These are phyloP conservation scores for Blastocrithidia nonstop DNA, from an alignment of 208 protist species.

Conservation along the genomic window DNA sequence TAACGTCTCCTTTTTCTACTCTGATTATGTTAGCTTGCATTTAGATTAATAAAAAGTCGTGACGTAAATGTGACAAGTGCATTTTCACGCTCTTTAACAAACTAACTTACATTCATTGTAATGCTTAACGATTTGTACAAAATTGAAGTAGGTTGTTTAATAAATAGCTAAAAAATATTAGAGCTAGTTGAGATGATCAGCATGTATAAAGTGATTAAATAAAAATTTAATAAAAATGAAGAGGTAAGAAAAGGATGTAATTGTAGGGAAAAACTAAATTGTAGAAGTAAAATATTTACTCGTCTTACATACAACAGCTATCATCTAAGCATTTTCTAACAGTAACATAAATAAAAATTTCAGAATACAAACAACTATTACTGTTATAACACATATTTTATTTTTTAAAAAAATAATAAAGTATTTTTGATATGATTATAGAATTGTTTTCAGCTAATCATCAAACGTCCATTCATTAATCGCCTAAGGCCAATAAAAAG, in stretches of 20 bases:
- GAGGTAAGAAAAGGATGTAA: constrained; percentile 3
- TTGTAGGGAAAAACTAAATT: not conserved
- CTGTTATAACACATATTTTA: too few relatives aligned
- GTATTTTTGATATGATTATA: too few relatives aligned
- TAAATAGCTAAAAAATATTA: constrained; percentile 1
- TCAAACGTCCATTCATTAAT: constrained; percentile 7
- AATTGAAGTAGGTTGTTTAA: not conserved
- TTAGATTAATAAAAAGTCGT: not conserved
- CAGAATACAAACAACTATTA: too few relatives aligned
- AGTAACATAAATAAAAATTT: too few relatives aligned
- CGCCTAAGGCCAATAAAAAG: constrained; percentile 23
- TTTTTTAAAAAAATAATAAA: too few relatives aligned
- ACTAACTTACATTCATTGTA: not conserved
- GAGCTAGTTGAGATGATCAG: not conserved
- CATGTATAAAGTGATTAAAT: not conserved
- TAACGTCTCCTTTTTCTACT: too few relatives aligned
- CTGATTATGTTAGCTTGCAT: too few relatives aligned
- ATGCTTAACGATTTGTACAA: constrained; percentile 2
- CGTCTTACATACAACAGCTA: too few relatives aligned
- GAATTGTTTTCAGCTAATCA: too few relatives aligned
- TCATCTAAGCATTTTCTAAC: too few relatives aligned
- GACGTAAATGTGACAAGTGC: too few relatives aligned
- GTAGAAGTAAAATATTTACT: not conserved
- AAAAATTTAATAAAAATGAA: constrained; percentile 3
- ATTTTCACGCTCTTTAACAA: not conserved